A percentile compares a stretch with the other conserved stretches of the same genome.
These are phyloP conservation scores for Candida michaelii DNA, from an alignment of 805 yeast genomes.

Conservation along the genomic window DNA sequence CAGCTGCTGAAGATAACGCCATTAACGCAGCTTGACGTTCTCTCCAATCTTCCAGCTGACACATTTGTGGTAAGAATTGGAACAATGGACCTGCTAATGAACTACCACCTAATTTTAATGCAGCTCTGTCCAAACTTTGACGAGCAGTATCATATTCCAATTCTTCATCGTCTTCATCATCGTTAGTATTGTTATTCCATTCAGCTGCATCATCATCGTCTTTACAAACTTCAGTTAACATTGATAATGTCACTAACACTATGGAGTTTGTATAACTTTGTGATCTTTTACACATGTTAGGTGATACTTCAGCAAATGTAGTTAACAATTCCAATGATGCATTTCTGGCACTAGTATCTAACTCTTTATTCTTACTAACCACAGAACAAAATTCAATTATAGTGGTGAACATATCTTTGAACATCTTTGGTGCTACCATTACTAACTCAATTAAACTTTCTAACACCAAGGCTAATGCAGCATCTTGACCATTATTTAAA, in stretches of 20 bases:
- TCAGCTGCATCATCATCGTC: constrained; percentile 85
- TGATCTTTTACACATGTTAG: constrained; percentile 88
- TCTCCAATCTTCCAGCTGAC: constrained; percentile 78
- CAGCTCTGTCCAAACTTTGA: constrained; percentile 88
- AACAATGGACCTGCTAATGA: constrained; percentile 83
- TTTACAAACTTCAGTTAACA: constrained; percentile 90
- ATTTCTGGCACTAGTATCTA: constrained; percentile 77
- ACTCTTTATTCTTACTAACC: constrained; percentile 76
- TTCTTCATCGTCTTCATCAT: constrained; percentile 76
- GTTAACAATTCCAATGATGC: constrained; percentile 87
- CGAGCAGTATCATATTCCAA: constrained; percentile 88
- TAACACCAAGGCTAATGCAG: constrained; percentile 81
- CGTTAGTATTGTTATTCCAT: constrained; percentile 84
- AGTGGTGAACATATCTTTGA: constrained; percentile 86
- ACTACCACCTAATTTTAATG: constrained; percentile 81
- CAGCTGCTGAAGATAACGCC: constrained; percentile 97
- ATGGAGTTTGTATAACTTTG: constrained; percentile 68
- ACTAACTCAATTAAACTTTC: constrained; percentile 89
- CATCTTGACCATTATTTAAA: constrained; percentile 73
- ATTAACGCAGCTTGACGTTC: constrained; percentile 95
- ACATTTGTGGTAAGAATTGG: constrained; percentile 82
- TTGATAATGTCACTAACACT: constrained; percentile 68
- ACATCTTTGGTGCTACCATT: constrained; percentile 91
- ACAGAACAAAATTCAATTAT: constrained; percentile 82
- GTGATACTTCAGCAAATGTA: constrained; percentile 89